Evolutionary conservation across 2,329 filamentous ascomycete genomes (phyloP).

Genomic region (Aspergillus neoniger): DNA sequence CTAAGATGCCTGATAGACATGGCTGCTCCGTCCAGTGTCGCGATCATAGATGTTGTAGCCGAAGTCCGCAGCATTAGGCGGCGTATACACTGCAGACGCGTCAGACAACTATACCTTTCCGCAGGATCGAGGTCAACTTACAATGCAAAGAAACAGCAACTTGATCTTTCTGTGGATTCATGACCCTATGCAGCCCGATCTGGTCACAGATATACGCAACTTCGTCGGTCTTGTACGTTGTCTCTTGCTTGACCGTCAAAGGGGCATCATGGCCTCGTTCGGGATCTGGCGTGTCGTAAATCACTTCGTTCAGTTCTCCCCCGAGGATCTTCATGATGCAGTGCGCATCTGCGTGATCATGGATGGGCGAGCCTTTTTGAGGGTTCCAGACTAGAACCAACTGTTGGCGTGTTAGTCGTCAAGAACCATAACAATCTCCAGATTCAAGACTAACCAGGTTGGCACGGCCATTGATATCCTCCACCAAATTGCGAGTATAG

Average conservation of each 20-base stretch:
- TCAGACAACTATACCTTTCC: neutral
- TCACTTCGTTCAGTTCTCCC: constrained; percentile 32
- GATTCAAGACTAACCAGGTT: constrained; percentile 27
- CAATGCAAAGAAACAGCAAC: constrained; percentile 37
- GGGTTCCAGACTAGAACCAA: constrained; percentile 39
- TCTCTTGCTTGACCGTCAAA: constrained; percentile 29
- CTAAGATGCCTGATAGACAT: constrained; percentile 27
- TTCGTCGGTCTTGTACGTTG: constrained; percentile 28
- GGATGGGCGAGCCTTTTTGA: constrained; percentile 37
- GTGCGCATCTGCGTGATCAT: constrained; percentile 41
- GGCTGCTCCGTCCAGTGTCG: constrained; percentile 29
- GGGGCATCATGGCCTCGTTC: constrained; percentile 17
- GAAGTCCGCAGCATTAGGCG: constrained; percentile 37
- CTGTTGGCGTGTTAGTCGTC: constrained; percentile 15
- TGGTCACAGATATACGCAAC: constrained; percentile 37
- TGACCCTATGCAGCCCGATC: constrained; percentile 35
- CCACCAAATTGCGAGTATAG: constrained; percentile 36
- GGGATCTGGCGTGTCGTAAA: constrained; percentile 25
- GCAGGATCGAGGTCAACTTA: constrained; percentile 15
- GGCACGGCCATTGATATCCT: constrained; percentile 36
- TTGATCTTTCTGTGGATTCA: constrained; percentile 29
- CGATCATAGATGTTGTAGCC: constrained; percentile 36
- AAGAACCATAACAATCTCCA: neutral
- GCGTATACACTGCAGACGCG: constrained; percentile 30
- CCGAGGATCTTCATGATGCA: constrained; percentile 41